A percentile compares a stretch with the other conserved stretches of the same genome.
Evolutionary conservation across 2,329 filamentous ascomycete species (phyloP).

Genomic region (Ceratocystis harringtonii): DNA sequence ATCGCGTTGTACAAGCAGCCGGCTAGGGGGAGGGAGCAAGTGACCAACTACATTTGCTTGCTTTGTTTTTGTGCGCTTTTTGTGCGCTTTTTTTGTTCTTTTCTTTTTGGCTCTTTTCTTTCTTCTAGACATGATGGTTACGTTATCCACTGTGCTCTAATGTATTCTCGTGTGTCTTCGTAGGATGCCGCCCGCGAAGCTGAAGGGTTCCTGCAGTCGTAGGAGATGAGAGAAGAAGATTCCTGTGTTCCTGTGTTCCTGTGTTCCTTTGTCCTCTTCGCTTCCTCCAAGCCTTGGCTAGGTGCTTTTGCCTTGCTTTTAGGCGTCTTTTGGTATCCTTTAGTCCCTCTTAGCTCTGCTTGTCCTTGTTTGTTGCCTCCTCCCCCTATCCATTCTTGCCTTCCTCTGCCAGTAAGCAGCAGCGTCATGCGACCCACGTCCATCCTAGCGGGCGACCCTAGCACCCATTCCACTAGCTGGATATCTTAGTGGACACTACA

Average conservation of each 20-base stretch:
- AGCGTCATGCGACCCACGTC: background rate
- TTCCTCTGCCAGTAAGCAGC: slow-evolving; percentile 6
- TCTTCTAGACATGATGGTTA: too few relatives aligned
- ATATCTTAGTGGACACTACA: background rate
- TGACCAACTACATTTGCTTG: background rate
- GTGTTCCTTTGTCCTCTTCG: background rate
- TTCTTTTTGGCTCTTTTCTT: too few relatives aligned
- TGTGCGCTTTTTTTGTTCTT: too few relatives aligned
- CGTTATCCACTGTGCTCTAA: too few relatives aligned
- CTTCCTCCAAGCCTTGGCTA: background rate
- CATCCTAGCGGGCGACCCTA: background rate
- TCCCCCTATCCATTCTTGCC: background rate
- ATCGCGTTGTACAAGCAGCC: background rate
- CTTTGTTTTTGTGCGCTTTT: too few relatives aligned
- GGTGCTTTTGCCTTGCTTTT: background rate
- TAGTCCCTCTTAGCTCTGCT: background rate
- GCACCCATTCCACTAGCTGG: background rate
- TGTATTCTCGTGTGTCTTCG: background rate
- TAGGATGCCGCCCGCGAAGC: background rate
- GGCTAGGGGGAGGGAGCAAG: background rate
- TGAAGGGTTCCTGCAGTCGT: background rate
- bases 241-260: background rate
- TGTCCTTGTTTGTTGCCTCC: background rate
- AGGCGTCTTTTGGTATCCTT: background rate
- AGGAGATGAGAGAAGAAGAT: background rate